Evolutionary conservation across 805 yeast genomes (phyloP).

Genomic region (Ogataea polymorpha): DNA sequence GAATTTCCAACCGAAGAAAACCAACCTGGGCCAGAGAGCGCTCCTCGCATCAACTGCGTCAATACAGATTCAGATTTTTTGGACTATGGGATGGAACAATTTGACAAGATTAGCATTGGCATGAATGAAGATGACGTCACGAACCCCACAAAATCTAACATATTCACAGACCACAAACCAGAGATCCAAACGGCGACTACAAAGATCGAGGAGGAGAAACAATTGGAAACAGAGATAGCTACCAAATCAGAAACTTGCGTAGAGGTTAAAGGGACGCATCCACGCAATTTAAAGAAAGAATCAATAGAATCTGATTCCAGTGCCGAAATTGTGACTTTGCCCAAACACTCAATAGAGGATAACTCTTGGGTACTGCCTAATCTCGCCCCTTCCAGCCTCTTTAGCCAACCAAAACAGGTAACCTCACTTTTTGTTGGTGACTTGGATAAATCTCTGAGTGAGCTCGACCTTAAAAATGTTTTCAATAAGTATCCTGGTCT

Average conservation of each 20-base stretch:
- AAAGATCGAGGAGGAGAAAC: too few relatives aligned
- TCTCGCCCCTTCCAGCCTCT: slow-evolving; percentile 1
- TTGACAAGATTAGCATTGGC: slow-evolving; percentile 8
- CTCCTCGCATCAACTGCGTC: slow-evolving; percentile 17
- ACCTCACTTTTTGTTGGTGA: slow-evolving; percentile 61
- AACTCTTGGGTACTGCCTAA: neutral
- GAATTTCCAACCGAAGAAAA: neutral
- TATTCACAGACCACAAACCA: neutral
- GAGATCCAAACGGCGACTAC: neutral
- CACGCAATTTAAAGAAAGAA: slow-evolving; percentile 2
- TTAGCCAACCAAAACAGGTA: slow-evolving; percentile 8
- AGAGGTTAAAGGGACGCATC: neutral
- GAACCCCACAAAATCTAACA: neutral
- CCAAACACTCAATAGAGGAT: slow-evolving; percentile 5
- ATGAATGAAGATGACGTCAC: slow-evolving; percentile 3
- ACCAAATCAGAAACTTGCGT: neutral
- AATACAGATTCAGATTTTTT: slow-evolving; percentile 4
- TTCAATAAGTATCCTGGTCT: slow-evolving; percentile 46
- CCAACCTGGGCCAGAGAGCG: neutral
- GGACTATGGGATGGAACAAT: slow-evolving; percentile 9
- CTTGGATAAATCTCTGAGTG: slow-evolving; percentile 47
- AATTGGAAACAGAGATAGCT: neutral
- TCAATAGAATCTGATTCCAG: slow-evolving; percentile 17
- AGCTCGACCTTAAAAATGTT: slow-evolving; percentile 41
- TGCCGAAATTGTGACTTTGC: slow-evolving; percentile 20